These are phyloP conservation scores for Beauveria brongniartii DNA, from an alignment of 2,329 filamentous ascomycete genomes.

Conservation along the genomic window DNA sequence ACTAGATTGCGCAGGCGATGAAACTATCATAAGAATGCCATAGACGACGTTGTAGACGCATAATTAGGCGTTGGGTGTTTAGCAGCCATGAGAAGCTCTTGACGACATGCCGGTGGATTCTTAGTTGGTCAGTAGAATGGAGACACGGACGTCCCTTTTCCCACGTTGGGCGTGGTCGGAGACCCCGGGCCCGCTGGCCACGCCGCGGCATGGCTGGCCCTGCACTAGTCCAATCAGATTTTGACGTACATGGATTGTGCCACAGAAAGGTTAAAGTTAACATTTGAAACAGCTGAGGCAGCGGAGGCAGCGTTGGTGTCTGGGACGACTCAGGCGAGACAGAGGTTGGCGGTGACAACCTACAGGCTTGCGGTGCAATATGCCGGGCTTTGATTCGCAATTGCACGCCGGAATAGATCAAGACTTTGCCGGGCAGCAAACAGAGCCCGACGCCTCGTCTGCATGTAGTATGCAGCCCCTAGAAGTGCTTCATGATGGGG, in stretches of 20 bases:
- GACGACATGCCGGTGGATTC: no score
- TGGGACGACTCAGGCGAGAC: not conserved
- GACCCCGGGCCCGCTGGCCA: constrained; percentile 6
- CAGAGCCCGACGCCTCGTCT: not conserved
- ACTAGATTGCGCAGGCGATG: not conserved
- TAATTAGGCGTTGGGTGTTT: no score
- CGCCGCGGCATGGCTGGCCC: not conserved
- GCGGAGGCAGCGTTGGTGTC: not conserved
- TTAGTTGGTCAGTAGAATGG: not conserved
- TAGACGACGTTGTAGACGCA: not conserved
- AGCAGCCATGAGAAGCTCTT: no score
- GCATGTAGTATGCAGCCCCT: not conserved
- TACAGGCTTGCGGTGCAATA: not conserved
- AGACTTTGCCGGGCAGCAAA: not conserved
- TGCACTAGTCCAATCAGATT: not conserved
- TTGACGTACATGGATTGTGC: not conserved
- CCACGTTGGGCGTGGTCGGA: not conserved
- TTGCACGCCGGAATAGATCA: not conserved
- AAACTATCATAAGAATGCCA: not conserved
- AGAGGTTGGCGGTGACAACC: not conserved
- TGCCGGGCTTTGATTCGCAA: not conserved
- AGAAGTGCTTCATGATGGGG: not conserved
- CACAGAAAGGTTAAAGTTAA: not conserved
- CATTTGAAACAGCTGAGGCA: not conserved
- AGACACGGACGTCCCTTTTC: not conserved